A percentile compares a stretch with the other conserved stretches of the same genome.
Evolutionary conservation across 2,329 filamentous ascomycete genomes (phyloP).

Genomic region (Penicillium sclerotiorum): DNA sequence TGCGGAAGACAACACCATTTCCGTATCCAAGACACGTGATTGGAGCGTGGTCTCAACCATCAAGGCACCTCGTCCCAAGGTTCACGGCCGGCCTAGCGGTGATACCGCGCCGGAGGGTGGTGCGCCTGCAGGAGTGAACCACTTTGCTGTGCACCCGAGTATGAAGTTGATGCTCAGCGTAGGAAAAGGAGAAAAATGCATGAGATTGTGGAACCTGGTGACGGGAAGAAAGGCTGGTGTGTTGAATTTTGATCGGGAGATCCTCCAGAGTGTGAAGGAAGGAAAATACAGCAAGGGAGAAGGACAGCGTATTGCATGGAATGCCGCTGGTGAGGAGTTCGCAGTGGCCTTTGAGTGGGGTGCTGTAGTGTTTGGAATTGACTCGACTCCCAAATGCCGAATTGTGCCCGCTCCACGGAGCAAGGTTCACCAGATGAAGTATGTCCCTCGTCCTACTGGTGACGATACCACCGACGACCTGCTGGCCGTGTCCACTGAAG

Average conservation of each 20-base stretch:
- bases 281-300: slow-evolving; percentile 77
- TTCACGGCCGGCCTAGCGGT: slow-evolving; percentile 77
- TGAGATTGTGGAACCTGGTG: slow-evolving; percentile 95
- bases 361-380: slow-evolving; percentile 79
- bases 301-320: slow-evolving; percentile 81
- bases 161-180: slow-evolving; percentile 97
- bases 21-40: slow-evolving; percentile 82
- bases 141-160: slow-evolving; percentile 92
- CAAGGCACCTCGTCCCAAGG: slow-evolving; percentile 83
- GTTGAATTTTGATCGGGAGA: slow-evolving; percentile 75
- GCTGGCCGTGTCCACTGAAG: slow-evolving; percentile 82
- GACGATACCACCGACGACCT: slow-evolving; percentile 53
- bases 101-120: slow-evolving; percentile 84
- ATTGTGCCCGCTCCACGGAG: slow-evolving; percentile 68
- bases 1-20: slow-evolving; percentile 88
- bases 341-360: slow-evolving; percentile 88
- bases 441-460: slow-evolving; percentile 58
- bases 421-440: slow-evolving; percentile 82
- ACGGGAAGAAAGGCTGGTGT: slow-evolving; percentile 95
- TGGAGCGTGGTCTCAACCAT: slow-evolving; percentile 87
- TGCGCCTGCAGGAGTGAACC: slow-evolving; percentile 85
- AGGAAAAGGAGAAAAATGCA: slow-evolving; percentile 82
- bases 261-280: slow-evolving; percentile 76
- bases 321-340: slow-evolving; percentile 75
- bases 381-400: slow-evolving; percentile 77